Evolutionary conservation across 78 protist genomes (phyloP).

Genomic region (Dictyostelium capitatum): DNA sequence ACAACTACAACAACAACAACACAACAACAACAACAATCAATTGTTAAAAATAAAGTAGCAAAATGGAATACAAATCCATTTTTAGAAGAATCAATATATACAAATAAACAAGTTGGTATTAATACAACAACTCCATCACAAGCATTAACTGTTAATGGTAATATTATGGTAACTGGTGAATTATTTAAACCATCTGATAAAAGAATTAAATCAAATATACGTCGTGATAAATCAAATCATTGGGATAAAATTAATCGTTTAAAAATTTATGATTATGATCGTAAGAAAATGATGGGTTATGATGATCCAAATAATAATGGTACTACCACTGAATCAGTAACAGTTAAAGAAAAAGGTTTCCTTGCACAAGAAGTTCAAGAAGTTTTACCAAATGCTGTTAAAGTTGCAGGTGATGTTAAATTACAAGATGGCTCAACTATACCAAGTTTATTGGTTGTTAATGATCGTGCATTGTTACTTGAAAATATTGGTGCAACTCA

Average conservation of each 20-base stretch:
- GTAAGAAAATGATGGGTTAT: slow-evolving; percentile 57
- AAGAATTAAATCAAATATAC: slow-evolving; percentile 74
- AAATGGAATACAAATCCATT: slow-evolving; percentile 62
- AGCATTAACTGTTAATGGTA: slow-evolving; percentile 81
- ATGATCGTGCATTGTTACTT: slow-evolving; percentile 60
- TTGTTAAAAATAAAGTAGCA: background rate
- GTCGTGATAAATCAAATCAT: slow-evolving; percentile 32
- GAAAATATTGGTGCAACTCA: slow-evolving; percentile 86
- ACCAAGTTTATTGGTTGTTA: slow-evolving; percentile 81
- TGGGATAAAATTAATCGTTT: slow-evolving; percentile 62
- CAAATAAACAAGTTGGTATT: slow-evolving; percentile 77
- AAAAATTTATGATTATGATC: slow-evolving; percentile 67
- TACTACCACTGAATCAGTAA: background rate
- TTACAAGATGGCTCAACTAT: slow-evolving; percentile 49
- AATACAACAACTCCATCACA: slow-evolving; percentile 70
- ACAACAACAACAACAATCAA: background rate
- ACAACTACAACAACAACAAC: background rate
- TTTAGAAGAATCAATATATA: slow-evolving; percentile 37
- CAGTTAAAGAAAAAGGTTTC: slow-evolving; percentile 63
- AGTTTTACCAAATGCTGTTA: slow-evolving; percentile 77
- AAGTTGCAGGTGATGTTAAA: slow-evolving; percentile 55
- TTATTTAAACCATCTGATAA: slow-evolving; percentile 82
- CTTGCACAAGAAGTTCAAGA: slow-evolving; percentile 79
- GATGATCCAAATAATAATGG: slow-evolving; percentile 30
- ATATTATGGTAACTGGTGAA: slow-evolving; percentile 77